Conservation (phyloP, 192 early-diverging fungal species). For the Phlyctochytrium arcticum region DNA sequence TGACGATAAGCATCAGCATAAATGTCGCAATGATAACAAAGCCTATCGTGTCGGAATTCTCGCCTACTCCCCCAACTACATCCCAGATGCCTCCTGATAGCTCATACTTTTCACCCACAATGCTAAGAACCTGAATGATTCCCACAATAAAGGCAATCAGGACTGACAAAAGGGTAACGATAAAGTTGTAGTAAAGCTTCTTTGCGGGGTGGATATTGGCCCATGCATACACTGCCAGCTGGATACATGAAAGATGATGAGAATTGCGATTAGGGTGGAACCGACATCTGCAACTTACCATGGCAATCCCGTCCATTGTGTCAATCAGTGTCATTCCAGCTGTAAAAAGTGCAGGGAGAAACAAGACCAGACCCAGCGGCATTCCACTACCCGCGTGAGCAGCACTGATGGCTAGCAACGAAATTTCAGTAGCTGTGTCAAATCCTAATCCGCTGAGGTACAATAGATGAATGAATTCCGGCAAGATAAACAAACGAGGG, state of each 20-base stretch:
- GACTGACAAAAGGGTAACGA: constrained; percentile 57
- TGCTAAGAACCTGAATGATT: constrained; percentile 46
- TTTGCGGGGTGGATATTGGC: constrained; percentile 53
- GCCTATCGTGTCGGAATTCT: constrained; percentile 4
- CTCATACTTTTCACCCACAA: constrained; percentile 34
- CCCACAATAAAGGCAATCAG: constrained; percentile 58
- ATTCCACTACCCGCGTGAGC: constrained; percentile 45
- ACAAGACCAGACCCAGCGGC: constrained; percentile 45
- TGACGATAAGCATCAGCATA: neutral
- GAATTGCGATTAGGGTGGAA: neutral
- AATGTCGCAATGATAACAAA: constrained; percentile 6
- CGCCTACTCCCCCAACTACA: neutral
- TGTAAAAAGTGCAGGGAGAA: constrained; percentile 63
- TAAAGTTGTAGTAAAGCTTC: constrained; percentile 66
- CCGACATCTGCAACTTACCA: constrained; percentile 27
- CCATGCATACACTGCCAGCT: constrained; percentile 56
- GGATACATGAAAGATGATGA: neutral
- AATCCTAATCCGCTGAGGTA: constrained; percentile 75
- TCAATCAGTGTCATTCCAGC: constrained; percentile 67
- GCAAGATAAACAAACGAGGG: no score
- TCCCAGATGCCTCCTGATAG: constrained; percentile 15
- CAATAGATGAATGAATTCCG: no score
- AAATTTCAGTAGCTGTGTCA: constrained; percentile 68
- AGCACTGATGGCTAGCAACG: constrained; percentile 55
- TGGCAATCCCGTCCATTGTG: constrained; percentile 64